A percentile compares a stretch with the other conserved stretches of the same genome.
Conservation (phyloP, 371 early-diverging fungal species). For the Entomophthora muscae region DNA sequence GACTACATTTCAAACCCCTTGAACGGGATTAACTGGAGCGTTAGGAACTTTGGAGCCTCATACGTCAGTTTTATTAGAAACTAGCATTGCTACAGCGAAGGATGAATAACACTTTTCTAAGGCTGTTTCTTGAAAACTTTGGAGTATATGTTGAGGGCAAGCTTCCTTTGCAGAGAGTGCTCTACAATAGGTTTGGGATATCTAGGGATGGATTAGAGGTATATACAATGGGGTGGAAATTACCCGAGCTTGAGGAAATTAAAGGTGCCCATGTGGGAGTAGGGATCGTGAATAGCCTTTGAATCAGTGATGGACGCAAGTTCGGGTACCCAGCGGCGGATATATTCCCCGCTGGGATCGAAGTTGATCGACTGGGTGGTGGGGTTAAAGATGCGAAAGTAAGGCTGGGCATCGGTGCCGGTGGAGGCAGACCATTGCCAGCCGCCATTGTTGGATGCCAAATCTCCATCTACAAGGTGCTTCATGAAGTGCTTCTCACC, state of each 20-base stretch:
- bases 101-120: not conserved
- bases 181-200: conserved; percentile 12
- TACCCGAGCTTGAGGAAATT: conserved; percentile 21
- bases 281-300: conserved; percentile 22
- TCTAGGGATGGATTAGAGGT: not conserved
- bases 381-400: conserved; percentile 50
- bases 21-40: too few species aligned
- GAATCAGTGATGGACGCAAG: conserved; percentile 12
- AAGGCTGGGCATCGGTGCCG: conserved; percentile 47
- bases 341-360: conserved; percentile 31
- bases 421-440: conserved; percentile 56
- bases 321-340: conserved; percentile 26
- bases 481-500: conserved; percentile 41
- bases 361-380: conserved; percentile 20
- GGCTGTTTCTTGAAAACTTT: conserved; percentile 3
- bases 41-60: too few species aligned
- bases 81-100: too few species aligned
- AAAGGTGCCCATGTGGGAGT: conserved; percentile 10
- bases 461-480: conserved; percentile 44
- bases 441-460: conserved; percentile 48
- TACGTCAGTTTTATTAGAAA: too few species aligned
- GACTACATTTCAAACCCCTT: too few species aligned
- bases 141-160: not conserved
- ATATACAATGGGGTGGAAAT: conserved; percentile 2
- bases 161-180: not conserved